A percentile compares a stretch with the other conserved stretches of the same genome.
These are phyloP conservation scores for Penicillium atrosanguineum DNA, from an alignment of 495 filamentous ascomycete genomes.

Conservation along the genomic window DNA sequence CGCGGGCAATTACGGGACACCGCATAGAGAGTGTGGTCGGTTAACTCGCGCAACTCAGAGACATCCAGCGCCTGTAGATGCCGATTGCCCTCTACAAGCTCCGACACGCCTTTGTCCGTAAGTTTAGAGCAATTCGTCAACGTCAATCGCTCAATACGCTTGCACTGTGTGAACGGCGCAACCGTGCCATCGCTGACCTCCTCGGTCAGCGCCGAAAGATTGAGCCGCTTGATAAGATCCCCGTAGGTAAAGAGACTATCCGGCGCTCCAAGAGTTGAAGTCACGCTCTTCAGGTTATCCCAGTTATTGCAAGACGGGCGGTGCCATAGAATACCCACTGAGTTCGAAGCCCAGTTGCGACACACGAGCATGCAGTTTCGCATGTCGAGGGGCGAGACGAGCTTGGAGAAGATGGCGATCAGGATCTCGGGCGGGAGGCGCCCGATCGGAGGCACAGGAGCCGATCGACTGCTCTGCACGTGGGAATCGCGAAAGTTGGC, in stretches of 20 bases:
- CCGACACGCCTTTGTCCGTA: constrained; percentile 78
- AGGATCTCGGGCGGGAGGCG: constrained; percentile 90
- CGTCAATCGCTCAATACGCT: constrained; percentile 88
- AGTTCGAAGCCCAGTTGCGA: constrained; percentile 88
- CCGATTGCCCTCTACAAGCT: constrained; percentile 73
- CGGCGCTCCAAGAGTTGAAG: constrained; percentile 64
- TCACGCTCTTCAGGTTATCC: constrained; percentile 73
- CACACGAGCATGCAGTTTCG: constrained; percentile 88
- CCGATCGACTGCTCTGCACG: constrained; percentile 54
- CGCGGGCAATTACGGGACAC: constrained; percentile 77
- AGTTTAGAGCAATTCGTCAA: constrained; percentile 85
- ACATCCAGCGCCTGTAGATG: constrained; percentile 90
- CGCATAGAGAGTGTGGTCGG: constrained; percentile 75
- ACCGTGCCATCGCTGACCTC: constrained; percentile 89
- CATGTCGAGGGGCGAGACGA: constrained; percentile 71
- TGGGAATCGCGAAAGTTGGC: constrained; percentile 70
- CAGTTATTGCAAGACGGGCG: constrained; percentile 86
- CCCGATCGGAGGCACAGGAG: constrained; percentile 67
- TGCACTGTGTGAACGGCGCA: constrained; percentile 76
- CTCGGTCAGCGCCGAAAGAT: constrained; percentile 73
- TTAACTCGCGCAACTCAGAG: constrained; percentile 73
- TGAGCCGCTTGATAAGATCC: constrained; percentile 84
- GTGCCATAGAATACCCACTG: constrained; percentile 93
- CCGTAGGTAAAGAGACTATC: constrained; percentile 80
- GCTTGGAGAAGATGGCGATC: constrained; percentile 86